Evolutionary conservation across 371 early-diverging fungal species (phyloP).

Genomic region (Chytridiales sp.): DNA sequence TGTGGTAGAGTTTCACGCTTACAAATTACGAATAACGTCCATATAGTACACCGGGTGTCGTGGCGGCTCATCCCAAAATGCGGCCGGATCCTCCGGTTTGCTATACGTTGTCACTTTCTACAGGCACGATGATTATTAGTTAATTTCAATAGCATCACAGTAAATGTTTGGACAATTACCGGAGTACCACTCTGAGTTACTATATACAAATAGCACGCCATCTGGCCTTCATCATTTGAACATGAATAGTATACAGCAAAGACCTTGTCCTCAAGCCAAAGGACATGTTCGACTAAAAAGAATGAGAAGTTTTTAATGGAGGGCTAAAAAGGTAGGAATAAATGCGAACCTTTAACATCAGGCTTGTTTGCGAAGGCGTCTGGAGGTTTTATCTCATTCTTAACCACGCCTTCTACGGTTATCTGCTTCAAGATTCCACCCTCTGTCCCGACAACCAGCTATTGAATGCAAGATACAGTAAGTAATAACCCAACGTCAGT

Average conservation of each 20-base stretch:
- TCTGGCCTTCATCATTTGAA: constrained; percentile 7
- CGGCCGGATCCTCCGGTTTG: constrained; percentile 25
- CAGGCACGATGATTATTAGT: too few relatives aligned
- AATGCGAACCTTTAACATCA: background rate
- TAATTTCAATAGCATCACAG: too few relatives aligned
- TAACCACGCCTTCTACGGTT: constrained; percentile 35
- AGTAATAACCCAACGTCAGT: too few relatives aligned
- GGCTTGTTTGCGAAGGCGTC: constrained; percentile 4
- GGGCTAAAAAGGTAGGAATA: constrained; percentile 2
- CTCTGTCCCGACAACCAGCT: constrained; percentile 37
- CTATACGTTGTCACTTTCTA: constrained; percentile 27
- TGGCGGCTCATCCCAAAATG: constrained; percentile 1
- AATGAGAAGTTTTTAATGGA: background rate
- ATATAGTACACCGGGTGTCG: constrained; percentile 1
- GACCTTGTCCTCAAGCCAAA: constrained; percentile 43
- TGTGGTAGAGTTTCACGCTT: background rate
- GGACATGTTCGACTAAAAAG: constrained; percentile 24
- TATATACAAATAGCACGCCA: constrained; percentile 9
- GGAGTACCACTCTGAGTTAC: constrained; percentile 3
- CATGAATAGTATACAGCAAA: constrained; percentile 27
- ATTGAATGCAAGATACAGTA: too few relatives aligned
- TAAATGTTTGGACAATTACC: too few relatives aligned
- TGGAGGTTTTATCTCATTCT: constrained; percentile 28
- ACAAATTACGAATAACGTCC: background rate
- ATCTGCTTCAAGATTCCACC: constrained; percentile 33